Evolutionary conservation across 2,329 filamentous ascomycete species (phyloP), one percentile per base, ranked within the genome.

Genomic region (Didymosphaeria variabile): DNA sequence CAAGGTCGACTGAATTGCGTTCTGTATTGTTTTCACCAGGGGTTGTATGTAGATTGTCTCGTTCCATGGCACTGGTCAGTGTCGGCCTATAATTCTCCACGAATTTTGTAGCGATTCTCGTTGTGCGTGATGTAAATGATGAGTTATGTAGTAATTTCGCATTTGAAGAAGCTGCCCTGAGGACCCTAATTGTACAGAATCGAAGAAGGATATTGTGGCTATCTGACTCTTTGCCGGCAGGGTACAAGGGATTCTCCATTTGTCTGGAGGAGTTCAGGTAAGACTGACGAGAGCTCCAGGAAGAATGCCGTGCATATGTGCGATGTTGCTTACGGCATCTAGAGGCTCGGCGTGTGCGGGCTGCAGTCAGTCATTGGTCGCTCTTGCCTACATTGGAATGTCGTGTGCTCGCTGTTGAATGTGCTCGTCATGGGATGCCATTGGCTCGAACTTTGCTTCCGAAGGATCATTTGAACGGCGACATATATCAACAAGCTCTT

Each of bases 381-480:
- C n/a, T 47, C 23, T 31, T 52, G 49, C 19, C 31, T 40, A n/a
- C 32, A 6, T 26, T 38, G 49, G 8, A 38, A 36, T 15, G 49
- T 9, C 29, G 31, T 34, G 19, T 19, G 17, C 17, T 26, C 12
- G n/a, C 23, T 17, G 34, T 5, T 31, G 17, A 40, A 17, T 8
- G 15, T 29, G 36, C 13, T 42, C 50, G 34, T 17, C 32, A 15
- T 15, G n/a, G 7, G 26, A 34, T n/a, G 17, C 15, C 32, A 55
- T 36, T 46, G 42, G 53, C 19, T 36, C 8, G 17, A n/a, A 3
- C 1, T 55, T 46, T 55, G 4, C 47, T 46, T 36, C 26, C 42
- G 19, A 55, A 46, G 53, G 29, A 47, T 55, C 31, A 15, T 23
- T 4, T 26, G 19, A 55, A 32, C 52, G 26, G 23, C 23, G 51